Evolutionary conservation across 495 filamentous ascomycete genomes (phyloP).

Genomic region (Baudoinia panamericana): DNA sequence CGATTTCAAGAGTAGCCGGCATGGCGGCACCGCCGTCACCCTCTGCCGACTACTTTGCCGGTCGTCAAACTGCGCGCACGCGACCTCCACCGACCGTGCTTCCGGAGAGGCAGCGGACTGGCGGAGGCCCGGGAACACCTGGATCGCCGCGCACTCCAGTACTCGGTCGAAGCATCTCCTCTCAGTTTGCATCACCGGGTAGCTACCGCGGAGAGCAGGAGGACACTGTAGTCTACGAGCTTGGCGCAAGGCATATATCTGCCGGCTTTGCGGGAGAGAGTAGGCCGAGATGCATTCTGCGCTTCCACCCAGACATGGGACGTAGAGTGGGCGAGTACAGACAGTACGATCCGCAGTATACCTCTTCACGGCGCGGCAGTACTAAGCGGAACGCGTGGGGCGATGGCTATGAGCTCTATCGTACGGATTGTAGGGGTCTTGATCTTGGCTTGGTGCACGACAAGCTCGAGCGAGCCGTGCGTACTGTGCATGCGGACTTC

Average conservation of each 20-base stretch:
- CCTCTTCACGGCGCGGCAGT: constrained; percentile 33
- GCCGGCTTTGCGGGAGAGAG: constrained; percentile 77
- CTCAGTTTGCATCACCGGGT: constrained; percentile 51
- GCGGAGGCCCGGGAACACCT: constrained; percentile 1
- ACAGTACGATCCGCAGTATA: constrained; percentile 48
- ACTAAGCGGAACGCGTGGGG: constrained; percentile 47
- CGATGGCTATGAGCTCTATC: constrained; percentile 67
- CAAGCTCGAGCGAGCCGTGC: constrained; percentile 70
- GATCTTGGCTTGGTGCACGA: constrained; percentile 74
- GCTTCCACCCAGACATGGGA: constrained; percentile 60
- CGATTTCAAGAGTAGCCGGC: not conserved
- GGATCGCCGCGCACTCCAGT: constrained; percentile 41
- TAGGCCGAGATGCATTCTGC: constrained; percentile 54
- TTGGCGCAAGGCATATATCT: constrained; percentile 66
- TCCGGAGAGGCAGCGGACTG: not conserved
- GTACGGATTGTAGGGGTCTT: constrained; percentile 52
- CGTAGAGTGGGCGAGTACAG: constrained; percentile 73
- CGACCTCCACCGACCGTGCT: constrained; percentile 4
- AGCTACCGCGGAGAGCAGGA: constrained; percentile 65
- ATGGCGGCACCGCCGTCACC: constrained; percentile 3
- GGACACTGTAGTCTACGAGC: constrained; percentile 67
- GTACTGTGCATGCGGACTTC: constrained; percentile 71
- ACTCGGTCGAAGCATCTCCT: constrained; percentile 38
- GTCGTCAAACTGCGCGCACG: constrained; percentile 6
- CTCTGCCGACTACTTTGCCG: constrained; percentile 14